Base-by-base conservation (phyloP, 495 filamentous ascomycete genomes). In the Lepraria neglecta region DNA sequence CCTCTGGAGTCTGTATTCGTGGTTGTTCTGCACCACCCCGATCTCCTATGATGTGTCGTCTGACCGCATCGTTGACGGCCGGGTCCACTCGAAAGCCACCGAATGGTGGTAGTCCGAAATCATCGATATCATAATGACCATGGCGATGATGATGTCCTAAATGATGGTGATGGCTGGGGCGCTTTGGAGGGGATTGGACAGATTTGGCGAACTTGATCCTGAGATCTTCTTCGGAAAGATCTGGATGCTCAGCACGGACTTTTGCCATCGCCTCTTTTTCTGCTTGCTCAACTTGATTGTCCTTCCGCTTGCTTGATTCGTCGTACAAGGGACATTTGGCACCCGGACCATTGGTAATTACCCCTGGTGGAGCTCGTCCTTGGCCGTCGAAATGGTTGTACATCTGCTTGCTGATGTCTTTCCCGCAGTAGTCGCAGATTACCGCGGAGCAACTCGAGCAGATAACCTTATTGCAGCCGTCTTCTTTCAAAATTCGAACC, bases 401-500 rank as follows among this genome's bases (percentile, higher is more conserved):
- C 44, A 56, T 58, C 21, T 45, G 31, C 43, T 59, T 59, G 12
- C 64, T 58, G 30, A 69, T 69, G 59, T 69, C 67, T 58, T 64
- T 62, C 15, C 64, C 67, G 31, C 67, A 69, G 55, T 67, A 66
- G 44, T 69, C 67, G 48, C 67, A 69, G 24, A 69, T 53, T 5
- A 53, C 58, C 58, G 78, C 71, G 58, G 74, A 78, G 60, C 64
- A 67, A 17, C 76, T 75, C 1, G 76, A 73, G 66, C 90, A 95
- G 0, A 67, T 77, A 75, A 95, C 87, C 74, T 91, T 95, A 72
- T 96, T 96, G 75, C 91, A 96, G 11, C 91, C 91, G 38, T 76
- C 71, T 59, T 85, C 80, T 69, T 95, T 96, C 68, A 95, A 75
- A 47, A 76, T 73, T 14, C 67, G 68, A 15, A 71, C 35, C 33